Evolutionary conservation across 1,284 basidiomycete genomes (phyloP).

Genomic region (Leccinum subspadiceum): DNA sequence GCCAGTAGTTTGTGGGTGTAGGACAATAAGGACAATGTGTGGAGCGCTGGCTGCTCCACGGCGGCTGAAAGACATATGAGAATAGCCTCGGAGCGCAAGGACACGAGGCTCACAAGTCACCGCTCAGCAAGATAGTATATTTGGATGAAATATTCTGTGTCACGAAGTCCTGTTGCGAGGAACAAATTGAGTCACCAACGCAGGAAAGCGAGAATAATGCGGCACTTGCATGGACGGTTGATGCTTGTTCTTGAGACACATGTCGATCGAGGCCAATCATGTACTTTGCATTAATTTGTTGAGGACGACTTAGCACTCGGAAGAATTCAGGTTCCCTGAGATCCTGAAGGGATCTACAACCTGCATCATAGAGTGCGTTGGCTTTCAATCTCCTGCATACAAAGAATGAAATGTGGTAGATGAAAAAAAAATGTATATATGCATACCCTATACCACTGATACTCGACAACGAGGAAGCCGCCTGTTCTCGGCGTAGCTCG

Average conservation of each 20-base stretch:
- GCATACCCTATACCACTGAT: constrained; percentile 27
- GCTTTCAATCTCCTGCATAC: constrained; percentile 39
- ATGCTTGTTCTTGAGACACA: constrained; percentile 40
- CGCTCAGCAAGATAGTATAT: constrained; percentile 45
- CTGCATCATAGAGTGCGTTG: constrained; percentile 42
- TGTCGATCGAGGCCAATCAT: constrained; percentile 36
- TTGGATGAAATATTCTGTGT: constrained; percentile 42
- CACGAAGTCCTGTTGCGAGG: constrained; percentile 41
- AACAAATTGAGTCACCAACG: neutral
- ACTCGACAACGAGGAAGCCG: constrained; percentile 15
- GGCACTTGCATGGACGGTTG: constrained; percentile 40
- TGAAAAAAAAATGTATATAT: constrained; percentile 13
- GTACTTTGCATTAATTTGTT: constrained; percentile 41
- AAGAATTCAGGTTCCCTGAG: constrained; percentile 40
- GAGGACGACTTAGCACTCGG: constrained; percentile 35
- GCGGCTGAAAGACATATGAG: constrained; percentile 37
- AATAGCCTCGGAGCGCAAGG: constrained; percentile 4
- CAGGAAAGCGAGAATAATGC: neutral
- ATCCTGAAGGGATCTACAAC: constrained; percentile 45
- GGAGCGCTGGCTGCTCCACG: constrained; percentile 37
- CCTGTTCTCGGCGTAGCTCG: constrained; percentile 18
- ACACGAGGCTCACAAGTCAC: constrained; percentile 47
- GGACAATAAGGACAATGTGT: constrained; percentile 42
- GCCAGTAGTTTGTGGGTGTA: constrained; percentile 42
- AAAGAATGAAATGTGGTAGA: neutral